Percentiles rank a stretch among this genome's conserved stretches.
Evolutionary conservation across 257 asterid genomes (phyloP).

Genomic region (Oldenlandia corymbosa): DNA sequence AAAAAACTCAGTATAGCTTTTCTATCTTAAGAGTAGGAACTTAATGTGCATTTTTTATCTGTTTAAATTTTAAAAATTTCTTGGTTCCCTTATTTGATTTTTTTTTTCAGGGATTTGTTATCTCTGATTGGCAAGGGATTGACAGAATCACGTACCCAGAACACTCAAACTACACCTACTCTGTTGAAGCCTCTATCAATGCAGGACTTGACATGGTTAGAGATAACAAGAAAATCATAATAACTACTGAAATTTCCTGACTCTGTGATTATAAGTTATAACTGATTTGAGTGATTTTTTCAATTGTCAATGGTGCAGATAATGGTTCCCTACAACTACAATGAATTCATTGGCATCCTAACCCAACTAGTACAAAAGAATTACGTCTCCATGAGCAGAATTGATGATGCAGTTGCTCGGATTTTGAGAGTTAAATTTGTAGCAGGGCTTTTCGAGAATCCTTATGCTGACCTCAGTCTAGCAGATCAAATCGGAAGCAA

Average conservation of each 20-base stretch:
- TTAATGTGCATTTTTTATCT: background rate
- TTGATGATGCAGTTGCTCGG: slow-evolving; percentile 80
- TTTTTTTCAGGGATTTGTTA: slow-evolving; percentile 52
- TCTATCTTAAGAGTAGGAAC: background rate
- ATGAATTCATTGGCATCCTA: slow-evolving; percentile 47
- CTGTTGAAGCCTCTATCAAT: slow-evolving; percentile 53
- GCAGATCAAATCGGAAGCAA: slow-evolving; percentile 52
- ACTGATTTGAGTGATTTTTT: too few relatives aligned
- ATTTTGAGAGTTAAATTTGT: slow-evolving; percentile 74
- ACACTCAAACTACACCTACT: slow-evolving; percentile 56
- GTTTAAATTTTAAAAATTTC: too few relatives aligned
- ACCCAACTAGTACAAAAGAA: slow-evolving; percentile 52
- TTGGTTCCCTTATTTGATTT: background rate
- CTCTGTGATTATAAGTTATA: too few relatives aligned
- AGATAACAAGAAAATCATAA: too few relatives aligned
- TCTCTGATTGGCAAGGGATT: slow-evolving; percentile 72
- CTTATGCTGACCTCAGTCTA: slow-evolving; percentile 48
- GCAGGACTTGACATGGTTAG: slow-evolving; percentile 84
- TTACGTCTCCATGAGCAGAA: slow-evolving; percentile 58
- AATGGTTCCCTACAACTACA: slow-evolving; percentile 72
- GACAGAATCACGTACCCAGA: slow-evolving; percentile 65
- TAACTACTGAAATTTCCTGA: too few relatives aligned
- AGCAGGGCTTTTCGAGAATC: slow-evolving; percentile 72
- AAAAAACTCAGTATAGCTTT: slow-evolving; percentile 14
- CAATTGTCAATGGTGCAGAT: slow-evolving; percentile 35